phyloP scores from a whole-genome alignment of 2,329 filamentous ascomycete genomes.

The Diaporthe citriasiana region DNA sequence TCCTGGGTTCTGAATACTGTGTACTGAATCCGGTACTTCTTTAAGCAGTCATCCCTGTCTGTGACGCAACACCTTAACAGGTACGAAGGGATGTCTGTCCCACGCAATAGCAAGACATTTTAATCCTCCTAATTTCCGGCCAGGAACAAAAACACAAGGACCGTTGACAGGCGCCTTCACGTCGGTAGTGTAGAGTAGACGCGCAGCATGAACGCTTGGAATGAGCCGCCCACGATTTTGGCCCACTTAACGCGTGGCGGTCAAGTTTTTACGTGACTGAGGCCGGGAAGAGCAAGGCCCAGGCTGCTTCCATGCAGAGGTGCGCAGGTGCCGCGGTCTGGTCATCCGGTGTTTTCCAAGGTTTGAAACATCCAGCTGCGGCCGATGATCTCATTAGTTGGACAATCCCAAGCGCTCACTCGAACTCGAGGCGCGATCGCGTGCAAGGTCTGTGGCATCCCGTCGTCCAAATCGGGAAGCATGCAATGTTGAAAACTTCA shows the following conservation, averaged over 20 bases:
- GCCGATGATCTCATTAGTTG: constrained; percentile 40
- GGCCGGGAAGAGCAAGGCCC: not conserved
- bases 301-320: not conserved
- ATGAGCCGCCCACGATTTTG: constrained; percentile 3
- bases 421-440: constrained; percentile 3
- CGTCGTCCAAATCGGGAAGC: not conserved
- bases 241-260: constrained; percentile 15
- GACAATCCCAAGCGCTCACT: constrained; percentile 15
- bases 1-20: not conserved
- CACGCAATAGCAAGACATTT: constrained; percentile 31
- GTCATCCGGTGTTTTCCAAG: constrained; percentile 30
- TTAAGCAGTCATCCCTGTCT: constrained; percentile 17
- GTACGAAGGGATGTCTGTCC: constrained; percentile 28
- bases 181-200: constrained; percentile 5
- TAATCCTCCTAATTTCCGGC: constrained; percentile 39
- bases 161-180: not conserved
- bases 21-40: constrained; percentile 3
- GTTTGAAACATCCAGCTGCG: constrained; percentile 39
- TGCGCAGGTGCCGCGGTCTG: constrained; percentile 11
- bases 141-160: constrained; percentile 29
- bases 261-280: constrained; percentile 10
- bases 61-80: constrained; percentile 24
- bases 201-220: constrained; percentile 25
- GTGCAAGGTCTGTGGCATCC: constrained; percentile 14
- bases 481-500: not conserved